Evolutionary conservation across 2,329 filamentous ascomycete genomes (phyloP), one percentile per base, ranked within the genome.

Genomic region (Pseudogymnoascus sp.): DNA sequence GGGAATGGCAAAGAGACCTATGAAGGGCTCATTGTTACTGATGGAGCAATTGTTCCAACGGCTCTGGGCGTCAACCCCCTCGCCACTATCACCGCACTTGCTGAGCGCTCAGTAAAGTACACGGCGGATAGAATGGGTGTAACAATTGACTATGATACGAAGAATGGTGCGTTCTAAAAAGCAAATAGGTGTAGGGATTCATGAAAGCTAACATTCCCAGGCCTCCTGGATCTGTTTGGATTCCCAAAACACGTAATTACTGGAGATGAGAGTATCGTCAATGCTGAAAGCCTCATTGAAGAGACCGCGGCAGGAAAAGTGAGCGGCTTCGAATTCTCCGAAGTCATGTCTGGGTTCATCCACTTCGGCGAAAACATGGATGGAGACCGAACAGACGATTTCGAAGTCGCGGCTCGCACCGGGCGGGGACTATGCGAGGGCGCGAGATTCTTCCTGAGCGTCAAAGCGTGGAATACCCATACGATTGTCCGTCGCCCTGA

Each of bases 61-160:
- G 81, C 86, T 0, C 75, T 89, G 2, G 76, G 85, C 12, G 84
- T 85, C 2, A 90, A 90, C 68, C 86, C 87, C 0, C 80, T 88
- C 60, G 87, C 86, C 1, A 90, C 86, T 1, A 89, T 89, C 66
- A 82, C 85, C 0, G 86, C 87, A 2, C 78, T 90, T 19, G 85
- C 87, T 0, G 87, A 89, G 72, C 77, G 87, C 8, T 82, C 82
- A 0, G 79, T 88, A 5, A 80, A 83, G 60, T 70, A 77, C 5
- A 81, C 82, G 60, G 77, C 79, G 2, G 66, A 73, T 60, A 73
- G 74, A 7, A 68, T 75, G 5, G 67, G 68, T 0, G 74, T 85
- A 9, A 64, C 62, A 5, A 80, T 86, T 60, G 77, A 79, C 63
- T 71, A 73, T 2, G 73, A 77, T 22, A 74, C 74, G 23, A 82